Evolutionary conservation across 768 basidiomycete genomes (phyloP).

Genomic region (Boletus fagicola): DNA sequence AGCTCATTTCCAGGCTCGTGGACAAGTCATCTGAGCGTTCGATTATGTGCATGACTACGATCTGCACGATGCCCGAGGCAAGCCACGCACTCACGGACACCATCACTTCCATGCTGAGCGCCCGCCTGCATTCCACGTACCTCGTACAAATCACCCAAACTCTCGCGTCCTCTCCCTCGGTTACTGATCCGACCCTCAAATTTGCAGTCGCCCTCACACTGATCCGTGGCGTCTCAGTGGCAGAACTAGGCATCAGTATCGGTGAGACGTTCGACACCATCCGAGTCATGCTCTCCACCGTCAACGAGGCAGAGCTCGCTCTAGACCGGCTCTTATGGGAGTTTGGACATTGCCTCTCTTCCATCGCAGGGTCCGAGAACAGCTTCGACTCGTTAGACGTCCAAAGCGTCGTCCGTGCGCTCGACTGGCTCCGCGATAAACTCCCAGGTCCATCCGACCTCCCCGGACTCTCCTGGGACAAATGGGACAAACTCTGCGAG

Average conservation of each 20-base stretch:
- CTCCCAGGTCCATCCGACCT: slow-evolving; percentile 46
- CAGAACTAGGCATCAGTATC: slow-evolving; percentile 18
- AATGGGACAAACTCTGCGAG: slow-evolving; percentile 47
- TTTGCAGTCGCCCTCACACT: slow-evolving; percentile 35
- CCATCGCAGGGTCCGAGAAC: slow-evolving; percentile 27
- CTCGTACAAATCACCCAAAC: slow-evolving; percentile 42
- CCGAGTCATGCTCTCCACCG: slow-evolving; percentile 26
- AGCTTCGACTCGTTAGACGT: slow-evolving; percentile 31
- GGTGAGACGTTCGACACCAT: slow-evolving; percentile 28
- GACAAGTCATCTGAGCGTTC: slow-evolving; percentile 38
- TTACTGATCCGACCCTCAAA: slow-evolving; percentile 30
- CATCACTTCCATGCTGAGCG: slow-evolving; percentile 48
- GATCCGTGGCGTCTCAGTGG: slow-evolving; percentile 30
- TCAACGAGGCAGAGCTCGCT: slow-evolving; percentile 23
- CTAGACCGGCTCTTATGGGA: slow-evolving; percentile 34
- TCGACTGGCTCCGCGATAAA: slow-evolving; percentile 57
- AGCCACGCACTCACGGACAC: slow-evolving; percentile 40
- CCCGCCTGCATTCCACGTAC: slow-evolving; percentile 44
- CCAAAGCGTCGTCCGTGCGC: slow-evolving; percentile 42
- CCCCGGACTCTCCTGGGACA: slow-evolving; percentile 46
- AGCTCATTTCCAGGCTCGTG: slow-evolving; percentile 48
- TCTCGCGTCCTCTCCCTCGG: slow-evolving; percentile 26
- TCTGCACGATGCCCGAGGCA: slow-evolving; percentile 45
- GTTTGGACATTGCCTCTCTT: slow-evolving; percentile 37
- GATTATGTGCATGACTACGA: slow-evolving; percentile 43